Evolutionary conservation across 768 basidiomycete species (phyloP), one percentile per base, ranked within the genome.

Genomic region (Termitomyces sp.): DNA sequence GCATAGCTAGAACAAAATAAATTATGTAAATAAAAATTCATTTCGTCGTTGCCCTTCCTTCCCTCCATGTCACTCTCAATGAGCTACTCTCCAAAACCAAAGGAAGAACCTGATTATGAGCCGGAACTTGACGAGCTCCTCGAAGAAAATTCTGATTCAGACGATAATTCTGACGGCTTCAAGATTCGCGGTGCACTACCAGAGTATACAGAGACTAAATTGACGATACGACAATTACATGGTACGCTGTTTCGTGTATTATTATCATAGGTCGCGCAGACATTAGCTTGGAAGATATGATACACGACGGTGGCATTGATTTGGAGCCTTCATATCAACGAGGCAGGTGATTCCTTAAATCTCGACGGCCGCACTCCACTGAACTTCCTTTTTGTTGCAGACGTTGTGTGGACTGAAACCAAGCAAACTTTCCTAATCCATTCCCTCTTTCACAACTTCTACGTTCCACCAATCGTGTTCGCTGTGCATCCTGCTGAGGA

Each of bases 401-500:
- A 88, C 55, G 76, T 92, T 19, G 90, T 92, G 2, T 92, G 91
- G 90, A 76, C 86, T 0, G 79, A 80, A 52, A 66, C 67, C 44
- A 91, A 91, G 62, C 87, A 91, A 62, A 76, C 82, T 9, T 79
- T 79, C 4, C 79, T 93, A 28, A 84, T 93, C 28, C 89, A 92
- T 61, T 91, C 88, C 0, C 74, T 92, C 5, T 84, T 88, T 62
- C 83, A 83, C 35, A 89, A 91, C 64, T 89, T 82, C 61, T 91
- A 85, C 54, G 79, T 93, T 9, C 91, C 91, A 0, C 87, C 90
- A 0, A 76, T 93, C 23, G 85, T 93, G 10, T 91, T 93, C 59
- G 87, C 87, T 46, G 74, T 83, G 17, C 66, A 73, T 41, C 72
- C 39, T 25, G 52, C 27, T 34, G 60, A 70, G 35, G 73, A 78